Conservation (phyloP, 768 basidiomycete genomes). For the Porphyrellus cyaneotinctus region DNA sequence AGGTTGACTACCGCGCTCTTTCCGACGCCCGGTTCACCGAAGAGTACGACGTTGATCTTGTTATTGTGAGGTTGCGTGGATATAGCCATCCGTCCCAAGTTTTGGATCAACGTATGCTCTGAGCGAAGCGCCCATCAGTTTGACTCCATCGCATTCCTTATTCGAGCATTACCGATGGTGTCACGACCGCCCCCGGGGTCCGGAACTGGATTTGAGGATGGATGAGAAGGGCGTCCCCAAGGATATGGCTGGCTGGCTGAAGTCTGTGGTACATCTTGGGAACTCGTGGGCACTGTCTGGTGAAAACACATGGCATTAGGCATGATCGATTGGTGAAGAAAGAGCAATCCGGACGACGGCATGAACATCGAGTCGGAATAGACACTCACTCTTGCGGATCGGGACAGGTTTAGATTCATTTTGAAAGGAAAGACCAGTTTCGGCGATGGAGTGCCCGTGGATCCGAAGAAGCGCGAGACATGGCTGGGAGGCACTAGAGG, state of each 20-base stretch:
- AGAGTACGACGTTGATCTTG: constrained; percentile 1
- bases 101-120: not conserved
- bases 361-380: not conserved
- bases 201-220: not conserved
- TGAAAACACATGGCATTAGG: not conserved
- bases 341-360: not conserved
- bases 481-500: not conserved
- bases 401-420: not conserved
- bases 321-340: not conserved
- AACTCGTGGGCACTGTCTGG: not conserved
- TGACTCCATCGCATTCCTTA: not conserved
- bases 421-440: not conserved
- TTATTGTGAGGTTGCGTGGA: not conserved
- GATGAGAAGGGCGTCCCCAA: not conserved
- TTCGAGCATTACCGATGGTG: not conserved
- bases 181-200: not conserved
- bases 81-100: not conserved
- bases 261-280: not conserved
- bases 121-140: not conserved
- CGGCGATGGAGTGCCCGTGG: not conserved
- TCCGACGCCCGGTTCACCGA: constrained; percentile 4
- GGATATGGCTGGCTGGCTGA: not conserved
- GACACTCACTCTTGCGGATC: not conserved
- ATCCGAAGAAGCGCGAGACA: not conserved
- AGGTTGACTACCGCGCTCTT: constrained; percentile 8